Percentiles rank a stretch among this genome's conserved stretches.
Evolutionary conservation across 306 rosid species (phyloP).

Genomic region (Lathyrus sativus): DNA sequence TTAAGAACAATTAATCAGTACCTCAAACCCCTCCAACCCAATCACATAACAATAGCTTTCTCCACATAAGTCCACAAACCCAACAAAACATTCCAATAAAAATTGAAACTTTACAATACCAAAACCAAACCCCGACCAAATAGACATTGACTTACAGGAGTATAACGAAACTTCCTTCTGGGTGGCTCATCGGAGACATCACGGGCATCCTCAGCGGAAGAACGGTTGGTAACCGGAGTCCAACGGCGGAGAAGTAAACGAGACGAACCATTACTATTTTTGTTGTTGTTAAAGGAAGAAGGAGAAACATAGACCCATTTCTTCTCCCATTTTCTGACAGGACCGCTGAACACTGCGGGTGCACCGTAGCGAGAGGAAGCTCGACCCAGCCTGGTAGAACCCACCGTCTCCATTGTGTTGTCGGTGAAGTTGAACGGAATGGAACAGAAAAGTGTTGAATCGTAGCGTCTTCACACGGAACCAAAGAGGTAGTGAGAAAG

Average conservation of each 20-base stretch:
- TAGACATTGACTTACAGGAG: constrained; percentile 61
- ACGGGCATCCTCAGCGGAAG: constrained; percentile 5
- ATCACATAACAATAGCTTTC: background rate
- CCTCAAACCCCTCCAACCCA: constrained; percentile 11
- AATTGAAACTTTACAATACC: constrained; percentile 1
- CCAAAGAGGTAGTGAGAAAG: background rate
- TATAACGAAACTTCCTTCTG: constrained; percentile 86
- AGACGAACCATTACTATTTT: constrained; percentile 38
- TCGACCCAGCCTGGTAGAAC: constrained; percentile 83
- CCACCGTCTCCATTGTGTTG: constrained; percentile 67
- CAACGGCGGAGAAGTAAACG: constrained; percentile 91
- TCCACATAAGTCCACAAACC: background rate
- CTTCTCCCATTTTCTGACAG: constrained; percentile 72
- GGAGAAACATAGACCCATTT: constrained; percentile 84
- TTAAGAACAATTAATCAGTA: background rate
- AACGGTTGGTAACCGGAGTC: constrained; percentile 64
- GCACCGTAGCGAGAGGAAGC: constrained; percentile 93
- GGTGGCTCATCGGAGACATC: constrained; percentile 70
- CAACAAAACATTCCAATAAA: constrained; percentile 21
- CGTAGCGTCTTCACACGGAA: background rate
- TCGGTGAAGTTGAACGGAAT: background rate
- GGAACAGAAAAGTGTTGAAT: background rate
- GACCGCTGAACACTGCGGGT: constrained; percentile 86
- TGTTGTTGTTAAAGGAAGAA: constrained; percentile 34
- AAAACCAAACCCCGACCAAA: background rate